A percentile compares a stretch with the other conserved stretches of the same genome.
Evolutionary conservation across 768 basidiomycete species (phyloP).

Genomic region (Auricularia sp.): DNA sequence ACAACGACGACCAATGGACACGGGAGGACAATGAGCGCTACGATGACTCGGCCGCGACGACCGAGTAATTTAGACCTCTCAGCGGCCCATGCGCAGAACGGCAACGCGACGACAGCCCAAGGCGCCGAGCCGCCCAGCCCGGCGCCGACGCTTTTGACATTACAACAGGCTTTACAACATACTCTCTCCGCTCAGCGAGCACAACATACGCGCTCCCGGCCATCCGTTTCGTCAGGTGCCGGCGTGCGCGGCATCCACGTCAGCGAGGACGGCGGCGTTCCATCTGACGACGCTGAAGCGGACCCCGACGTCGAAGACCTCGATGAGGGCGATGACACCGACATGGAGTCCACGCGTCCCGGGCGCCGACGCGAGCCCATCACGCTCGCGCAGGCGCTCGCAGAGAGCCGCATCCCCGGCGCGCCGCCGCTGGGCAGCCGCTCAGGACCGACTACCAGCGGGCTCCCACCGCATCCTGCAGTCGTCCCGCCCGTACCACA

Average conservation of each 20-base stretch:
- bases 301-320: slow-evolving; percentile 34
- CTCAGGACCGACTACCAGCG: slow-evolving; percentile 27
- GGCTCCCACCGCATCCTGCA: neutral
- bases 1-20: slow-evolving; percentile 23
- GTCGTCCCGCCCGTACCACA: neutral
- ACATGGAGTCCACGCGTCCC: neutral
- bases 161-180: slow-evolving; percentile 52
- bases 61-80: neutral
- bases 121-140: slow-evolving; percentile 22
- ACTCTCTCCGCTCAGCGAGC: slow-evolving; percentile 24
- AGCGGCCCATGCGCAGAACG: neutral
- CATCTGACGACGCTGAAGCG: slow-evolving; percentile 43
- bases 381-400: slow-evolving; percentile 58
- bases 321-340: neutral
- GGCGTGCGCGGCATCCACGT: neutral
- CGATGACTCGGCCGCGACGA: slow-evolving; percentile 24
- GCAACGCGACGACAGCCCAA: neutral
- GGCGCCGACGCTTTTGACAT: slow-evolving; percentile 49
- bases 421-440: slow-evolving; percentile 51
- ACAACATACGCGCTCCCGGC: neutral
- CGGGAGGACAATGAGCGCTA: slow-evolving; percentile 10
- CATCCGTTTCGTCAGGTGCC: neutral
- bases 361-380: slow-evolving; percentile 22
- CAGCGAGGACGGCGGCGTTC: neutral
- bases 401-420: slow-evolving; percentile 71